Evolutionary conservation across 768 basidiomycete genomes (phyloP).

Genomic region (Baorangia bicolor): DNA sequence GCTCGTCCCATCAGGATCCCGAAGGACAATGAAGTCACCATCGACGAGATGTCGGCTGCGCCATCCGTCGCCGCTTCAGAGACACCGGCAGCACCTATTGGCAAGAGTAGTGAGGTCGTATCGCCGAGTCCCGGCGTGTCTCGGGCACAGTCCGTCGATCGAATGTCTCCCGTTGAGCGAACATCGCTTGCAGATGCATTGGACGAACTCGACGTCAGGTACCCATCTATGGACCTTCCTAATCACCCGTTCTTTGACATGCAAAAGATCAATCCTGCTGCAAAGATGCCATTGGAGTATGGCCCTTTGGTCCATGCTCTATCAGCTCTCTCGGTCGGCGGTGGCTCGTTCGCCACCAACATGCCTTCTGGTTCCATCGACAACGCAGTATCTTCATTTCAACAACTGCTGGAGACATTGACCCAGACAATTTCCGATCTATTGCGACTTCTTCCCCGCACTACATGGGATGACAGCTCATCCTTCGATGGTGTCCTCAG

Average conservation of each 20-base stretch:
- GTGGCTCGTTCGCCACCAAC: constrained; percentile 74
- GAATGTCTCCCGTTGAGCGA: constrained; percentile 40
- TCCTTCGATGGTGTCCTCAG: constrained; percentile 84
- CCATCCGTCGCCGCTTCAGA: constrained; percentile 52
- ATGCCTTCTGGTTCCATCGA: constrained; percentile 89
- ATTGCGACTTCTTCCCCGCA: constrained; percentile 79
- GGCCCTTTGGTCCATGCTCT: constrained; percentile 83
- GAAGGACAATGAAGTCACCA: constrained; percentile 53
- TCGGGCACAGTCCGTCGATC: constrained; percentile 60
- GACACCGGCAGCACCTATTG: constrained; percentile 37
- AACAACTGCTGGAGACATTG: constrained; percentile 82
- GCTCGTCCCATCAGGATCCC: constrained; percentile 56
- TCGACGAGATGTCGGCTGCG: constrained; percentile 42
- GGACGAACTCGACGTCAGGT: constrained; percentile 60
- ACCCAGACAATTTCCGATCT: constrained; percentile 90
- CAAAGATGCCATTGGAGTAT: constrained; percentile 80
- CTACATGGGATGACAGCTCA: constrained; percentile 88
- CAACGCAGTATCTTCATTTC: constrained; percentile 86
- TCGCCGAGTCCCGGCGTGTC: constrained; percentile 56
- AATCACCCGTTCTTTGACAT: constrained; percentile 76
- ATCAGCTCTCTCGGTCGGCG: constrained; percentile 82
- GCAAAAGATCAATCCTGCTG: constrained; percentile 68
- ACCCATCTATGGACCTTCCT: constrained; percentile 62
- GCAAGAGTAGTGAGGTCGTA: constrained; percentile 30
- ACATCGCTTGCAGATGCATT: constrained; percentile 63